These are phyloP conservation scores for Allium fistulosum DNA, from an alignment of 106 monocot genomes.

Conservation along the genomic window DNA sequence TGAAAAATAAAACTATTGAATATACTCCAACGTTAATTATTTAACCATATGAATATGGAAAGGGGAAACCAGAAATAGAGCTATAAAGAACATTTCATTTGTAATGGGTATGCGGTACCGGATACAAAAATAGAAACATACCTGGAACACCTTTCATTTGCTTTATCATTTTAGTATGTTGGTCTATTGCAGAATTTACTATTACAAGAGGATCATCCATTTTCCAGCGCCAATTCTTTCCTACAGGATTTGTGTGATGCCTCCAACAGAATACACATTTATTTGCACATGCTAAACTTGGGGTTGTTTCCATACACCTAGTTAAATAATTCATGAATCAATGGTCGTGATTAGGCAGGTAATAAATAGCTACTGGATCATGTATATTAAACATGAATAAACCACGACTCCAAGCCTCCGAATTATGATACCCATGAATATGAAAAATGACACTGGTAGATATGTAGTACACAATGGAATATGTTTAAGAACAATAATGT, in stretches of 20 bases:
- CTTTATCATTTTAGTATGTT: constrained; percentile 95
- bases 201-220: constrained; percentile 92
- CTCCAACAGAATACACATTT: constrained; percentile 99
- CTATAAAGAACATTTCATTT: no score
- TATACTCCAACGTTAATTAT: no score
- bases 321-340: neutral
- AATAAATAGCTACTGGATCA: no score
- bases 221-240: constrained; percentile 95
- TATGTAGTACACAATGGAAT: no score
- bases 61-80: no score
- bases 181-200: constrained; percentile 75
- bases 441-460: no score
- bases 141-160: constrained; percentile 99
- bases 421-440: no score
- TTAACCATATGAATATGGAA: no score
- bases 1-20: no score
- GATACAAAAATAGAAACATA: constrained; percentile 16
- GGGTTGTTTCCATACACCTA: constrained; percentile 99
- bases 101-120: neutral
- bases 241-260: constrained; percentile 98
- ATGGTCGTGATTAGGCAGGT: neutral
- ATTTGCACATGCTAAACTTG: constrained; percentile 99
- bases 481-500: no score
- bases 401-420: no score
- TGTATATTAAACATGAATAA: no score